These are phyloP conservation scores for Claviceps fusiformis DNA, from an alignment of 2,329 filamentous ascomycete genomes.

Conservation along the genomic window DNA sequence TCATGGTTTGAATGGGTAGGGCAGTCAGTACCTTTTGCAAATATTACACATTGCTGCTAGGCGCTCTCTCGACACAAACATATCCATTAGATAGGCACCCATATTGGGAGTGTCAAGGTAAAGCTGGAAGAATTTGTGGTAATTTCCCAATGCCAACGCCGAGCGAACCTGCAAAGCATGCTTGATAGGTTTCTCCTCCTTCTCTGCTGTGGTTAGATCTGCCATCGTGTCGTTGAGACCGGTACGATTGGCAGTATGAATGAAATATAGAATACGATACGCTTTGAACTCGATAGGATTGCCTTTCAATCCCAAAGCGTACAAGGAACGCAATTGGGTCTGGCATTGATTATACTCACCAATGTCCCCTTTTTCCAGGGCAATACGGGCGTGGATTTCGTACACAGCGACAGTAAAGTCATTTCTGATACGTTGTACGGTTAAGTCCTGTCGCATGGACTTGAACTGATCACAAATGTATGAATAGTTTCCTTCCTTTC, in stretches of 20 bases:
- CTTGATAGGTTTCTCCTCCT: constrained; percentile 68
- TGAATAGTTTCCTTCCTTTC: constrained; percentile 79
- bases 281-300: constrained; percentile 94
- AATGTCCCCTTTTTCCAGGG: constrained; percentile 93
- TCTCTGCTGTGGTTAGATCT: constrained; percentile 98
- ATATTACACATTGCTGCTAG: constrained; percentile 82
- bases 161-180: constrained; percentile 88
- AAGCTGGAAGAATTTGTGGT: constrained; percentile 94
- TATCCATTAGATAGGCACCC: constrained; percentile 97
- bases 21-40: constrained; percentile 62
- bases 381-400: constrained; percentile 94
- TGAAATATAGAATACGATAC: constrained; percentile 98
- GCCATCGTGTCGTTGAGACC: constrained; percentile 96
- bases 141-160: constrained; percentile 83
- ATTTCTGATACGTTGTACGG: constrained; percentile 92
- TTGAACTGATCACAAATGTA: constrained; percentile 99
- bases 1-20: too few species aligned
- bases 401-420: constrained; percentile 95
- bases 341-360: constrained; percentile 99
- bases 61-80: constrained; percentile 92
- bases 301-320: constrained; percentile 74
- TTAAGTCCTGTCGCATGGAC: constrained; percentile 92
- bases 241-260: constrained; percentile 95
- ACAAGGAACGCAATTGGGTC: constrained; percentile 88
- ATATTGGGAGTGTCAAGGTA: constrained; percentile 92